These are phyloP conservation scores for Lactifluus subvellereus DNA, from an alignment of 768 basidiomycete genomes.

Conservation along the genomic window DNA sequence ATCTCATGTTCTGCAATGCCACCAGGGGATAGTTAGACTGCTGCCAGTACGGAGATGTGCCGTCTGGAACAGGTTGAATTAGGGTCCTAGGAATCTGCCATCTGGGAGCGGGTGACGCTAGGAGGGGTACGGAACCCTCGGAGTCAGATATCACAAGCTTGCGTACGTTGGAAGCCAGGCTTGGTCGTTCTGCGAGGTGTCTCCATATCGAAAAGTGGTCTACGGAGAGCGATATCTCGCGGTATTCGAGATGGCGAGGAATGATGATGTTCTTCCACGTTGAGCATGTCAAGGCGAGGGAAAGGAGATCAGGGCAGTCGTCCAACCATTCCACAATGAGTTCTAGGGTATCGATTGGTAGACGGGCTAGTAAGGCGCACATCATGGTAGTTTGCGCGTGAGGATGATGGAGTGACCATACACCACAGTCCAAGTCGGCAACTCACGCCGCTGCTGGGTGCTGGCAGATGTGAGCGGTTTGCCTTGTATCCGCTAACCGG, in stretches of 20 bases:
- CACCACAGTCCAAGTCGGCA: not conserved
- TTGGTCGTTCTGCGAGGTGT: conserved; percentile 19
- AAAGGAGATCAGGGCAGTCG: conserved; percentile 12
- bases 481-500: no score
- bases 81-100: conserved; percentile 13
- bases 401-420: not conserved
- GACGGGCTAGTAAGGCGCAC: conserved; percentile 2
- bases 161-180: conserved; percentile 19
- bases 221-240: conserved; percentile 12
- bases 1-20: conserved; percentile 17
- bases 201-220: conserved; percentile 15
- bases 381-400: not conserved
- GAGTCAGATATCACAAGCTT: conserved; percentile 12
- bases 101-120: not conserved
- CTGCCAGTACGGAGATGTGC: not conserved
- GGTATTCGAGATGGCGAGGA: conserved; percentile 20
- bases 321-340: conserved; percentile 8
- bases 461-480: no score
- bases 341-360: conserved; percentile 15
- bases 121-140: not conserved
- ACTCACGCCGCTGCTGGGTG: no score
- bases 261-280: conserved; percentile 20
- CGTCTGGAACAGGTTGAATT: not conserved
- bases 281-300: conserved; percentile 16
- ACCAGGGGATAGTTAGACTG: not conserved